Evolutionary conservation across 176 grass and related monocot species (phyloP), one percentile per base, ranked within the genome.

Genomic region (Phoenix roebelenii): DNA sequence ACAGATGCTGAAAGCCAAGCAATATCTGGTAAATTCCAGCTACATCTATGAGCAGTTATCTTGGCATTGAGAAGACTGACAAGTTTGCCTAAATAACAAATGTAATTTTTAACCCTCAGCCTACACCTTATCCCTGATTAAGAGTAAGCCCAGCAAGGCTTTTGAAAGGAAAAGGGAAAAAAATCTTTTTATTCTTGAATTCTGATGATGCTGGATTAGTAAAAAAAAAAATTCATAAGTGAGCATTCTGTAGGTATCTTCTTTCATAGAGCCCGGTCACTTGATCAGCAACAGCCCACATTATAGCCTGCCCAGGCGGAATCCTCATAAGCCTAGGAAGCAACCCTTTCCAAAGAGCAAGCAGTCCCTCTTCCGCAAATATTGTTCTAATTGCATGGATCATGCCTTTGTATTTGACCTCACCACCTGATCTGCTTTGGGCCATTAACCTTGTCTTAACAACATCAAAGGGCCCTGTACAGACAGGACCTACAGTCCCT

Each of bases 261-360:
- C 85, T 69, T 64, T 98, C 94, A 74, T 93, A 98, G 51, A 98
- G 64, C 59, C 88, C 93, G 65, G 80, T 85, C 57, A 98, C 82
- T 73, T 93, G 94, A 76, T 98, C 88, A 61, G 88, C 94, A 22
- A 89, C 94, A 22, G 74, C 77, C 88, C 94, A 98, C 88, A 93
- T 85, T 68, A 93, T 93, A 50, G 94, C 82, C 65, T 98, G 93
- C n/a, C 93, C 93, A 63, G 93, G 93, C 60, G 93, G 93, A 78
- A 98, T 98, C 82, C 93, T 88, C 93, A 92, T 89, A 22, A 98
- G 93, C 73, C 93, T 85, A 1, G 93, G 88, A 76, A 92, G 84
- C 63, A 98, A 83, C 49, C 88, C 87, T 74, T 81, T 98, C 93
- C 93, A 98, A 20, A 98, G 64, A 6, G 84, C 79, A 30, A 66